A percentile compares a stretch with the other conserved stretches of the same genome.
Conservation (phyloP, 1,139 yeast species). For the Komagataea norvegica region DNA sequence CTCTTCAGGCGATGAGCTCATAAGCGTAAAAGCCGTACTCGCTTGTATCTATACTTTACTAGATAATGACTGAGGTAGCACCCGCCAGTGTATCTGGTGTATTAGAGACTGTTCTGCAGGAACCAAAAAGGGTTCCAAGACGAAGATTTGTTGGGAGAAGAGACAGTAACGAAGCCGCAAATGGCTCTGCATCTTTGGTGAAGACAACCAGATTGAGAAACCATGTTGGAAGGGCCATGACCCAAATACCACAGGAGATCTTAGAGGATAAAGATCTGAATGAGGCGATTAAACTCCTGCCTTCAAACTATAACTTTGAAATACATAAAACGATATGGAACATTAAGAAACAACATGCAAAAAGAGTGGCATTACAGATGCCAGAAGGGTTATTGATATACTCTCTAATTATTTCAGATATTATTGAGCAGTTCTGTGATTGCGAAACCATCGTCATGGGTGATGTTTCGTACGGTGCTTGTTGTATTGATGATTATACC, state of each 20-base stretch:
- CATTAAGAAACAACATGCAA: constrained; percentile 66
- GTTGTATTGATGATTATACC: constrained; percentile 95
- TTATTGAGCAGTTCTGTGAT: constrained; percentile 81
- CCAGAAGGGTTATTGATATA: constrained; percentile 94
- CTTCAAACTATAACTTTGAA: constrained; percentile 91
- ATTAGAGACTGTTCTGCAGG: not conserved
- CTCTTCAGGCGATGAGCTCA: constrained; percentile 1
- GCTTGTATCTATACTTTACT: too few species aligned
- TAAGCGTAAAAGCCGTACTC: not conserved
- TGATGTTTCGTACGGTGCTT: constrained; percentile 97
- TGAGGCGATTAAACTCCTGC: constrained; percentile 74
- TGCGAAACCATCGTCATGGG: constrained; percentile 96
- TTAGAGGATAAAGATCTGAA: constrained; percentile 73
- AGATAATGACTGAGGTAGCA: constrained; percentile 1
- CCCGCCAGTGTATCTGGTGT: not conserved
- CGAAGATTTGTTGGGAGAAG: constrained; percentile 43
- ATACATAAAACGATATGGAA: constrained; percentile 96
- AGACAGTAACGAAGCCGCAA: constrained; percentile 19
- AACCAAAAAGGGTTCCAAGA: constrained; percentile 30
- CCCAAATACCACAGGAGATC: constrained; percentile 89
- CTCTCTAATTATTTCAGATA: constrained; percentile 82
- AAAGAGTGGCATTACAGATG: constrained; percentile 88
- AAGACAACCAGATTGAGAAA: constrained; percentile 27
- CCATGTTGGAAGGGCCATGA: constrained; percentile 53
- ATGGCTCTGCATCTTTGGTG: constrained; percentile 26